Conservation (phyloP, 1,284 basidiomycete genomes). For the Puccinia polysora region DNA sequence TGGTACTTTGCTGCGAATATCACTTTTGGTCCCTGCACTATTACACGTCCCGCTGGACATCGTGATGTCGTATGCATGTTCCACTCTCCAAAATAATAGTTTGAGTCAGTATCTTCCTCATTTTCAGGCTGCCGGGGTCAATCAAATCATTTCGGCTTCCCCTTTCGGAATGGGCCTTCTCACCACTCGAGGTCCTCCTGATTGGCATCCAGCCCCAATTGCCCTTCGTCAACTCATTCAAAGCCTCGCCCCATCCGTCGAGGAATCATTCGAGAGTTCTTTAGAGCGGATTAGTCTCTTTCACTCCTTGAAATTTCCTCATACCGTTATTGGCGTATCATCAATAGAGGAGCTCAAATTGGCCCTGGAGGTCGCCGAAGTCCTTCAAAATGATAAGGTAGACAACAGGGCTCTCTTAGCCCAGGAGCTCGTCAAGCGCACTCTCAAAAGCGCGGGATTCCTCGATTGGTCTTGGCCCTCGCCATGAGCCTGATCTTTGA, state of each 20-base stretch:
- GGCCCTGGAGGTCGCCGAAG: conserved; percentile 2
- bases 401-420: background rate
- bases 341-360: conserved; percentile 7
- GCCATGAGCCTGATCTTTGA: background rate
- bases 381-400: background rate
- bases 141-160: conserved; percentile 73
- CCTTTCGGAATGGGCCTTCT: conserved; percentile 90
- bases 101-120: conserved; percentile 63
- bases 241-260: conserved; percentile 13
- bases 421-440: too few relatives aligned
- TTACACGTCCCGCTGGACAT: conserved; percentile 70
- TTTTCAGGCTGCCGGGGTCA: conserved; percentile 61
- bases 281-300: background rate
- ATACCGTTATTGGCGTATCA: conserved; percentile 8
- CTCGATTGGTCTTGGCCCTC: conserved; percentile 17
- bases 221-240: conserved; percentile 56
- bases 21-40: conserved; percentile 65
- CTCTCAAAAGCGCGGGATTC: background rate
- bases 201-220: conserved; percentile 78
- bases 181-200: conserved; percentile 61
- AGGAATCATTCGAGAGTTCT: background rate
- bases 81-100: conserved; percentile 72
- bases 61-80: conserved; percentile 79
- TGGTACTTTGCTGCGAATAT: conserved; percentile 77
- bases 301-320: background rate